Evolutionary conservation across 2,329 filamentous ascomycete genomes (phyloP).

Genomic region (Pseudogymnoascus sp.): DNA sequence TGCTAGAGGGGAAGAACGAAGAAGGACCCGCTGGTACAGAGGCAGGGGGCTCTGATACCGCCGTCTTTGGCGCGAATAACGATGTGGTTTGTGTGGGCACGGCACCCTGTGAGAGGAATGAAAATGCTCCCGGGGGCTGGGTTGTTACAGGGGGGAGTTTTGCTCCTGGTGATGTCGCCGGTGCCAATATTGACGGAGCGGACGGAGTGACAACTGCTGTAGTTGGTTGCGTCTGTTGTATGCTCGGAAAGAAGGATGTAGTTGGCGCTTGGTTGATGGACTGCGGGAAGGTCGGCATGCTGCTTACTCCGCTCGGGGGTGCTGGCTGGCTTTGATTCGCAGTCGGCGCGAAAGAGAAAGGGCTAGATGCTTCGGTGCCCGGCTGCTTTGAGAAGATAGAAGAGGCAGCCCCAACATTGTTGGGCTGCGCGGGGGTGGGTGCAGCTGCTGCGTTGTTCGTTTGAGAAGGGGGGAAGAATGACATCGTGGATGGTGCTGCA

Average conservation of each 20-base stretch:
- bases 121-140: neutral
- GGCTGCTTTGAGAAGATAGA: neutral
- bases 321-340: neutral
- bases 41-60: neutral
- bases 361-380: neutral
- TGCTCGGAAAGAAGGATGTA: neutral
- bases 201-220: neutral
- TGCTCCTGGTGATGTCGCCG: neutral
- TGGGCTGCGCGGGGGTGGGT: neutral
- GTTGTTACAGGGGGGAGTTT: neutral
- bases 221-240: neutral
- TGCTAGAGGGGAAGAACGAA: neutral
- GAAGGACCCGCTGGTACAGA: neutral
- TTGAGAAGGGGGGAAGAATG: neutral
- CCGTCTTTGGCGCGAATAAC: neutral
- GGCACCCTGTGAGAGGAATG: neutral
- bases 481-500: neutral
- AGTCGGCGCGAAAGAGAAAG: neutral
- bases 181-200: neutral
- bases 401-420: neutral
- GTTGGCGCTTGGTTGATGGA: neutral
- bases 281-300: neutral
- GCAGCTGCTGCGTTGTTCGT: neutral
- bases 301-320: neutral
- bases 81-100: neutral